phyloP scores from a whole-genome alignment of 257 asterid genomes.

The Coffea canephora region DNA sequence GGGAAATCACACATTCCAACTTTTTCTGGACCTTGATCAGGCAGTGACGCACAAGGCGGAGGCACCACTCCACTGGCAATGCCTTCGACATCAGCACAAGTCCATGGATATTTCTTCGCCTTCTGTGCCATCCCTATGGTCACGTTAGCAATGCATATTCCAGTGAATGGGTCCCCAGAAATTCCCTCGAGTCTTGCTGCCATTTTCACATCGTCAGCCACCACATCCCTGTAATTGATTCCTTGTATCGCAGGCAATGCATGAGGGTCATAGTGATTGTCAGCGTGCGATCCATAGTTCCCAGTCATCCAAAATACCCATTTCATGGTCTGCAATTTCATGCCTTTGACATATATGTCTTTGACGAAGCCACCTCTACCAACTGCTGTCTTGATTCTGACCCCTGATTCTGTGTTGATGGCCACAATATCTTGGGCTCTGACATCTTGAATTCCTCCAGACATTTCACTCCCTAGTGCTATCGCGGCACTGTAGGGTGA shows the following conservation, averaged over 20 bases:
- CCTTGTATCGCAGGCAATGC: constrained; percentile 68
- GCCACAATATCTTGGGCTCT: constrained; percentile 71
- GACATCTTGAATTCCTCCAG: constrained; percentile 84
- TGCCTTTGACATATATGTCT: constrained; percentile 66
- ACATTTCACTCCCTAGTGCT: constrained; percentile 91
- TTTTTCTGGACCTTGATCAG: constrained; percentile 46
- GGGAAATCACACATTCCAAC: constrained; percentile 59
- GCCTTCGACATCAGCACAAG: constrained; percentile 58
- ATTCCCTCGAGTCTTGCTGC: constrained; percentile 82
- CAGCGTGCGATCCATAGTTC: constrained; percentile 85
- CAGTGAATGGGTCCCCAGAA: constrained; percentile 71
- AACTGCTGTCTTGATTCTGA: constrained; percentile 70
- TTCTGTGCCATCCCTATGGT: constrained; percentile 69
- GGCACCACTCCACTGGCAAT: constrained; percentile 60
- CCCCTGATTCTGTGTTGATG: constrained; percentile 67
- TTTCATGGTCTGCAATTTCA: constrained; percentile 78
- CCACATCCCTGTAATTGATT: constrained; percentile 71
- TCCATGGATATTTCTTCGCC: constrained; percentile 73
- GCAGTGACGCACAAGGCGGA: constrained; percentile 50
- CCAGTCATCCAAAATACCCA: constrained; percentile 95
- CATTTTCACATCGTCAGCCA: constrained; percentile 70
- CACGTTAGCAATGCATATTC: constrained; percentile 72
- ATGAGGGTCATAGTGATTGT: constrained; percentile 59
- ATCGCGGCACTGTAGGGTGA: constrained; percentile 90
- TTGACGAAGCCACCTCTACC: constrained; percentile 79